Conservation (phyloP, 2,329 filamentous ascomycete genomes). For the Colletotrichum cereale region DNA sequence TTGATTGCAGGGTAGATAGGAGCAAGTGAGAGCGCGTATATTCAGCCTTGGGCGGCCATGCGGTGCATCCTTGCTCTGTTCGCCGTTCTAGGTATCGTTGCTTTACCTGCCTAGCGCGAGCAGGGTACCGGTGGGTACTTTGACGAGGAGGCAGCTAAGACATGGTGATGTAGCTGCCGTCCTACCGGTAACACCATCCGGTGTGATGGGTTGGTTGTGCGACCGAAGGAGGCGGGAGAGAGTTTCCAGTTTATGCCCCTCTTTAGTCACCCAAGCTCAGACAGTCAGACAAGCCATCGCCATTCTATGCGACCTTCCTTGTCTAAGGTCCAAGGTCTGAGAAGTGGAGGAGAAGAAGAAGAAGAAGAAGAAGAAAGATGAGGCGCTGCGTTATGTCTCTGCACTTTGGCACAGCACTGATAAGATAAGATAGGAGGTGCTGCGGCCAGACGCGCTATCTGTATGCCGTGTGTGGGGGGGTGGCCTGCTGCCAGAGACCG, state of each 20-base stretch:
- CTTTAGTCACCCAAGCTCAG: no score
- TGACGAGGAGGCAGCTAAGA: neutral
- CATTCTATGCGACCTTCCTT: no score
- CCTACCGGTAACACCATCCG: neutral
- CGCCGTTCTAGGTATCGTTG: neutral
- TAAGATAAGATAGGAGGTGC: neutral
- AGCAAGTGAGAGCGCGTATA: neutral
- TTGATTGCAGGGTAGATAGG: neutral
- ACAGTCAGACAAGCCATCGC: no score
- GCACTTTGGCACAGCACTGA: neutral
- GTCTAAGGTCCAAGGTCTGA: no score
- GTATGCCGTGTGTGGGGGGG: neutral
- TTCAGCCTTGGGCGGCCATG: slow-evolving; percentile 9
- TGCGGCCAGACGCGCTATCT: neutral
- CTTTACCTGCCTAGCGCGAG: neutral
- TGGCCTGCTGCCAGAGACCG: neutral
- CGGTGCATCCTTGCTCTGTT: neutral
- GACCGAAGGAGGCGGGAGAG: neutral
- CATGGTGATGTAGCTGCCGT: slow-evolving; percentile 1
- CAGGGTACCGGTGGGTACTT: no score
- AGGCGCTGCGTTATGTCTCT: no score
- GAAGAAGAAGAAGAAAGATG: no score
- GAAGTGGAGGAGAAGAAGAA: no score
- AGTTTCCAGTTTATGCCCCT: no score
- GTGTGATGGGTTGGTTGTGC: neutral